phyloP scores from a whole-genome alignment of 768 basidiomycete genomes.

The Peribolospora kevripleyi region DNA sequence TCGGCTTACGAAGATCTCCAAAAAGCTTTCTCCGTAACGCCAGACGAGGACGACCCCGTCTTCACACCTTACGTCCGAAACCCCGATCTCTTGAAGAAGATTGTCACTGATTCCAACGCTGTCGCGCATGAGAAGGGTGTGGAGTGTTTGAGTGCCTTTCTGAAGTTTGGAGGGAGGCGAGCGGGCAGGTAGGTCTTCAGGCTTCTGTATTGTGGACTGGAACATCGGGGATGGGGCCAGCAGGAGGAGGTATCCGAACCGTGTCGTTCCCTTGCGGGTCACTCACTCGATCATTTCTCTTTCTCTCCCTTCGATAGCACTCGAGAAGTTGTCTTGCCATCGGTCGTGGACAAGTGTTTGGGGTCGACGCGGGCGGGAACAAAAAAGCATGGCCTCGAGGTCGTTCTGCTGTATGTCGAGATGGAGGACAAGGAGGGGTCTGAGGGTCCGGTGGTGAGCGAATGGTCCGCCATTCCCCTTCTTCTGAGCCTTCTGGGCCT shows the following conservation, averaged over 20 bases:
- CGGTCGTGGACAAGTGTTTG: conserved; percentile 82
- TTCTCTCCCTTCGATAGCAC: conserved; percentile 23
- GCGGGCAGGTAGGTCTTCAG: conserved; percentile 29
- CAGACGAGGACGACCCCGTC: conserved; percentile 77
- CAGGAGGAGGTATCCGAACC: not conserved
- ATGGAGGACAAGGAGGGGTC: conserved; percentile 51
- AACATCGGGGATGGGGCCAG: too few relatives aligned
- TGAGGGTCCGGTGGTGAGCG: too few relatives aligned
- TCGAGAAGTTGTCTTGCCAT: conserved; percentile 57
- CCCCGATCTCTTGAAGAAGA: conserved; percentile 55
- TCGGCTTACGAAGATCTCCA: conserved; percentile 72
- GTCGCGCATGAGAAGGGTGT: conserved; percentile 96
- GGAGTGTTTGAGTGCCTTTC: conserved; percentile 59
- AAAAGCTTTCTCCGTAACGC: conserved; percentile 37
- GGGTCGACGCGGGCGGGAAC: conserved; percentile 78
- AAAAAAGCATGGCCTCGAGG: conserved; percentile 61
- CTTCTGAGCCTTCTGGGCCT: too few relatives aligned
- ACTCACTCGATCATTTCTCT: not conserved
- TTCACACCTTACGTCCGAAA: conserved; percentile 72
- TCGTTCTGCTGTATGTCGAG: conserved; percentile 71
- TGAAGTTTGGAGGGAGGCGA: conserved; percentile 77
- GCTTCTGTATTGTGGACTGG: too few relatives aligned
- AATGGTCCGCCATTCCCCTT: too few relatives aligned
- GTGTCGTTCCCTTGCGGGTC: not conserved
- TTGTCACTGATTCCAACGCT: conserved; percentile 72